phyloP scores from a whole-genome alignment of 108 stramenopile genomes.

The Fragilaria radians region DNA sequence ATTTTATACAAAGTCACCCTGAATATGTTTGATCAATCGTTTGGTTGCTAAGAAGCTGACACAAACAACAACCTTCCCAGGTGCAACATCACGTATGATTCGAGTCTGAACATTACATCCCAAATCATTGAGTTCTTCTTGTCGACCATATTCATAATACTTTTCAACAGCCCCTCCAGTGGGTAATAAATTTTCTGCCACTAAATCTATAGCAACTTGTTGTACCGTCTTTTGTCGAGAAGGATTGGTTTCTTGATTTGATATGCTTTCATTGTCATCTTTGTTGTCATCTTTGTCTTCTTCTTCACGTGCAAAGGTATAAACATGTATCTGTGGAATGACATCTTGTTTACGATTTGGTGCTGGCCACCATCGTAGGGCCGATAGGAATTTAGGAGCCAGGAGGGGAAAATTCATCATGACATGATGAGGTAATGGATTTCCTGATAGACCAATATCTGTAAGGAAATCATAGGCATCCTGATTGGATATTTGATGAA shows the following conservation, averaged over 20 bases:
- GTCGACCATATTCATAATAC: no score
- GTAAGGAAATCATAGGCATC: conserved; percentile 79
- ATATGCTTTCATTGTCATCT: background rate
- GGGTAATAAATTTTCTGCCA: conserved; percentile 60
- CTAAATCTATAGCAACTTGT: conserved; percentile 60
- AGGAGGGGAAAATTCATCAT: conserved; percentile 56
- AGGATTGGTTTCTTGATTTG: conserved; percentile 4
- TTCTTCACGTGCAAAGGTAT: conserved; percentile 11
- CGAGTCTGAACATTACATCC: conserved; percentile 57
- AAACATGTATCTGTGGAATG: no score
- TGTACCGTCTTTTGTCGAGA: conserved; percentile 17
- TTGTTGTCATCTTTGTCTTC: no score
- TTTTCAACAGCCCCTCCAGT: conserved; percentile 28
- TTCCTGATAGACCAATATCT: conserved; percentile 61
- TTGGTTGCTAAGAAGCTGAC: conserved; percentile 73
- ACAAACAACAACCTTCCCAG: conserved; percentile 78
- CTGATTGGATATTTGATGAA: conserved; percentile 35
- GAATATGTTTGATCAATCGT: conserved; percentile 58
- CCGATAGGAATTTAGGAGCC: conserved; percentile 22
- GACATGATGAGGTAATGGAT: conserved; percentile 75
- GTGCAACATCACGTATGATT: conserved; percentile 77
- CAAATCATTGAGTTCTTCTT: conserved; percentile 49
- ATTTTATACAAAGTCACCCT: conserved; percentile 49
- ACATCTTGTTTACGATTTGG: no score
- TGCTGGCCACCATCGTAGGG: conserved; percentile 57